These are phyloP conservation scores for Clitocybe nebularis DNA, from an alignment of 1,284 basidiomycete genomes.

Conservation along the genomic window DNA sequence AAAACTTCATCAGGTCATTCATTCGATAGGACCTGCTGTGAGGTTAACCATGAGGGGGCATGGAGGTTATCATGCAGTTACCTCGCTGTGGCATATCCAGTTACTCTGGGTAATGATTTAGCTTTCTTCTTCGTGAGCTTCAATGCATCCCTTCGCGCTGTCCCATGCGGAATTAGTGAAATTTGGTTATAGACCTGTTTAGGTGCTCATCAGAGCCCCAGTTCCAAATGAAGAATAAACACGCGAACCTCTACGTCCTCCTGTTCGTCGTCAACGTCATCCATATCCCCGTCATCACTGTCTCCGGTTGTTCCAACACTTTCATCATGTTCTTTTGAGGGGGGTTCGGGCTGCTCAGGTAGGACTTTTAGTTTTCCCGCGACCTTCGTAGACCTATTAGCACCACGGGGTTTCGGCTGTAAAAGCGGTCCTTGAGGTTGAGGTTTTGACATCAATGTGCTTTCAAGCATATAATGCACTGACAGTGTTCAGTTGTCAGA, in stretches of 20 bases:
- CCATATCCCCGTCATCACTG: slow-evolving; percentile 71
- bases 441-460: slow-evolving; percentile 15
- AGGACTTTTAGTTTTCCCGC: slow-evolving; percentile 89
- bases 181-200: slow-evolving; percentile 83
- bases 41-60: slow-evolving; percentile 2
- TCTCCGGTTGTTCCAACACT: slow-evolving; percentile 55
- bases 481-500: too few species aligned
- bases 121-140: slow-evolving; percentile 92
- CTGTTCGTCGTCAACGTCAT: slow-evolving; percentile 66
- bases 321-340: slow-evolving; percentile 37
- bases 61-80: slow-evolving; percentile 26
- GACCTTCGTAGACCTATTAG: slow-evolving; percentile 84
- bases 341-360: slow-evolving; percentile 81
- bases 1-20: slow-evolving; percentile 83
- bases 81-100: slow-evolving; percentile 93
- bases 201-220: slow-evolving; percentile 3
- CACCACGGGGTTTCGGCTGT: slow-evolving; percentile 57
- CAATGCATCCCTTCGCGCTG: slow-evolving; percentile 87
- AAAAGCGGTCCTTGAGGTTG: slow-evolving; percentile 11
- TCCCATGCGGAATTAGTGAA: slow-evolving; percentile 90
- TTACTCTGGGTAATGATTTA: slow-evolving; percentile 90
- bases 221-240: slow-evolving; percentile 1
- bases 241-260: slow-evolving; percentile 63
- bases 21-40: slow-evolving; percentile 78
- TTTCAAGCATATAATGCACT: too few species aligned